Evolutionary conservation across 768 basidiomycete species (phyloP).

Genomic region (Tubosaeta sp.): DNA sequence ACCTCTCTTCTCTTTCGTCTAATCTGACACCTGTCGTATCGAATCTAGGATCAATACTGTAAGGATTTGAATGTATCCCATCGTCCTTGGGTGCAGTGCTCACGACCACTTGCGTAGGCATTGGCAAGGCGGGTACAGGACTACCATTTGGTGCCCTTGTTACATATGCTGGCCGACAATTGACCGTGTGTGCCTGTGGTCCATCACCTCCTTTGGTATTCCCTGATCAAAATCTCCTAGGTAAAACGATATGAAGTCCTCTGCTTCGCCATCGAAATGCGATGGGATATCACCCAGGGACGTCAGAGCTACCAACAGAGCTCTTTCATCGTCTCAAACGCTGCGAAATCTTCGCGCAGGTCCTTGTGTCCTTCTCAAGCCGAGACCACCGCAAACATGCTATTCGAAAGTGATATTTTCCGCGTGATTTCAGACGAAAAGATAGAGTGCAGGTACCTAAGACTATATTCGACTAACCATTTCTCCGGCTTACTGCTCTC

Average conservation of each 20-base stretch:
- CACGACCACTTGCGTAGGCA: slow-evolving; percentile 8
- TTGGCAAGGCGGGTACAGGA: slow-evolving; percentile 25
- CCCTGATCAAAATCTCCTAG: slow-evolving; percentile 6
- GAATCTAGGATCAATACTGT: slow-evolving; percentile 24
- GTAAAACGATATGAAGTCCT: slow-evolving; percentile 27
- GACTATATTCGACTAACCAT: not conserved
- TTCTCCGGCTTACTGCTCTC: not conserved
- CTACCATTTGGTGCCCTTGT: slow-evolving; percentile 25
- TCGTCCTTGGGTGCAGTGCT: not conserved
- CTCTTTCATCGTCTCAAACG: slow-evolving; percentile 14
- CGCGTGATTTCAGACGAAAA: slow-evolving; percentile 14
- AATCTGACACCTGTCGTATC: not conserved
- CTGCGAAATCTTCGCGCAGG: not conserved
- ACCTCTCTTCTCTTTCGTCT: not conserved
- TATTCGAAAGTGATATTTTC: slow-evolving; percentile 15
- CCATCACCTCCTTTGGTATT: not conserved
- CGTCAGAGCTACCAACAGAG: slow-evolving; percentile 13
- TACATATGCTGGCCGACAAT: slow-evolving; percentile 15
- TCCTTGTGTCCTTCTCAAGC: not conserved
- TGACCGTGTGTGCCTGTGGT: slow-evolving; percentile 16
- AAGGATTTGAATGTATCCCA: slow-evolving; percentile 1
- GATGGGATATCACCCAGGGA: slow-evolving; percentile 17
- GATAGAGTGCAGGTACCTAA: slow-evolving; percentile 4
- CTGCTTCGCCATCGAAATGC: slow-evolving; percentile 25
- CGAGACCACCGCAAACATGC: not conserved